Evolutionary conservation across 169 alveolate species (phyloP).

Genomic region (Cryptosporidium parvum): DNA sequence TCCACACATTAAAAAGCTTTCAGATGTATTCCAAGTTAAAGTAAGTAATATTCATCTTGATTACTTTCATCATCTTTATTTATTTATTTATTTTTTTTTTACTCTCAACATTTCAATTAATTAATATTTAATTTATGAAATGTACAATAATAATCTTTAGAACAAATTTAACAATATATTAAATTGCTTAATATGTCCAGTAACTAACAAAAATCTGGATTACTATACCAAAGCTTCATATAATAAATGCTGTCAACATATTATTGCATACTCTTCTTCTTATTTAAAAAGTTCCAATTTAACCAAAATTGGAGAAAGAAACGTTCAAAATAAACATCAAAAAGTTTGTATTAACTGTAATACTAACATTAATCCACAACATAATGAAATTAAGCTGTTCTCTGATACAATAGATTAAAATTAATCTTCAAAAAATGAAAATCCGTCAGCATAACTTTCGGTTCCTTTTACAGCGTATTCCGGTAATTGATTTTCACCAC

Average conservation of each 20-base stretch:
- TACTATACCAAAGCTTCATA: slow-evolving; percentile 40
- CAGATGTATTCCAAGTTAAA: slow-evolving; percentile 38
- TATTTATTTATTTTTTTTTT: not conserved
- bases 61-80: not conserved
- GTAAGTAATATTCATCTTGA: slow-evolving; percentile 9
- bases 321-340: not conserved
- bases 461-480: slow-evolving; percentile 13
- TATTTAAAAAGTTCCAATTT: not conserved
- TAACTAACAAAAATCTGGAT: slow-evolving; percentile 56
- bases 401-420: not conserved
- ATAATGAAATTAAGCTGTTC: slow-evolving; percentile 25
- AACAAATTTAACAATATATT: slow-evolving; percentile 23
- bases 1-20: slow-evolving; percentile 79
- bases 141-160: not conserved
- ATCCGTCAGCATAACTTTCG: not conserved
- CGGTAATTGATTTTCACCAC: not conserved
- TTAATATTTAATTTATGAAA: not conserved
- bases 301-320: not conserved
- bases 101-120: not conserved
- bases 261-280: slow-evolving; percentile 22
- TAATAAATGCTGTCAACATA: slow-evolving; percentile 31
- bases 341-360: slow-evolving; percentile 37
- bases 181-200: slow-evolving; percentile 55
- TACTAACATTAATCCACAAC: not conserved
- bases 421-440: slow-evolving; percentile 54